Base-by-base conservation (phyloP, 23 red algal species). In the Pyropia yezoensis region DNA sequence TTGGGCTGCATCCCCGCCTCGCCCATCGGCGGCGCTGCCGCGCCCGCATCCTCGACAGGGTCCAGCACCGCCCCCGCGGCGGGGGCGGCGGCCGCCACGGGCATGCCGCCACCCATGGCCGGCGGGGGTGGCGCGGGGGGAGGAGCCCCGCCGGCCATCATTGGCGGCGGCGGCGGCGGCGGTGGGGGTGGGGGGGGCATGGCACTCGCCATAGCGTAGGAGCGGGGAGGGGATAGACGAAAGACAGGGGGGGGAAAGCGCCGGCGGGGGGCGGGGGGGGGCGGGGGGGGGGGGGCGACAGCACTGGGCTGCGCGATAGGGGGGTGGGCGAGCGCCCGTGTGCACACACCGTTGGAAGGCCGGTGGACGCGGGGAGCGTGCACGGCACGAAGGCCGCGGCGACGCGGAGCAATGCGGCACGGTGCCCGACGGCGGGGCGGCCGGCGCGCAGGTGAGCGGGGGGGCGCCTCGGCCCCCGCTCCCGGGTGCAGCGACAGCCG, bases 1-100 rank as follows among this genome's bases (percentile, higher is more conserved):
- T 83, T 83, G 60, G 79, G 79, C 33, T 61, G 79, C 24, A 62
- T 32, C 17, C 68, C 28, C 9, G 47, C 54, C 0, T 59, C 69
- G 66, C 29, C 47, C 22, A 59, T 29, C 17, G 69, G 34, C 8
- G 79, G 22, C 16, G 63, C 54, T 18, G 67, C 58, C 12, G 79
- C 59, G 34, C 59, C 57, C 65, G 33, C 54, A 3, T 69, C n/a
- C 39, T 47, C 39, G 9, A 47, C 39, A 6, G 27, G 65, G 49
- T 49, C 26, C n/a, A 52, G 65, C 28, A 66, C 49, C 20, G 26
- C 33, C 1, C 49, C 49, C 65, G 65, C 26, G 3, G 65, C 49
- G 26, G n/a, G 11, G 62, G 7, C 24, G 57, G 13, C 57, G 57
- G 57, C 6, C 57, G 57, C 24, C 4, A 15, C 65, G 13, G 65